A percentile compares a stretch with the other conserved stretches of the same genome.
These are phyloP conservation scores for Cyclotella sp. DNA, from an alignment of 108 stramenopile species.

Conservation along the genomic window DNA sequence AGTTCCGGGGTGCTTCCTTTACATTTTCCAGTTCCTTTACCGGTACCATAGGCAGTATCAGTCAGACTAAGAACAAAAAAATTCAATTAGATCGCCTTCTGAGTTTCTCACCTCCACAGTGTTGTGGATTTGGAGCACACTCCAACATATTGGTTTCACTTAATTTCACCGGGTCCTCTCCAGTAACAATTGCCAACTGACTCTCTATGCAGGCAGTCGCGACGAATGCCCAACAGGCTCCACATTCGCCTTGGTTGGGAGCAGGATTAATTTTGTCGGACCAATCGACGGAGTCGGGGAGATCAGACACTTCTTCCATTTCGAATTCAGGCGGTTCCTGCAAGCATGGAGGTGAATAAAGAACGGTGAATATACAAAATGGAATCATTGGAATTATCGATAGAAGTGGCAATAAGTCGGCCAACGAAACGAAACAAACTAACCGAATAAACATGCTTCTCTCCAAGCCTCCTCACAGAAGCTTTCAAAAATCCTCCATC, in stretches of 20 bases:
- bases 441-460: slow-evolving; percentile 24
- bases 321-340: slow-evolving; percentile 46
- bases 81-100: background rate
- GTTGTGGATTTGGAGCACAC: slow-evolving; percentile 77
- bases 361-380: background rate
- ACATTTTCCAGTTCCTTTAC: slow-evolving; percentile 17
- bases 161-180: slow-evolving; percentile 56
- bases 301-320: slow-evolving; percentile 52
- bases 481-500: slow-evolving; percentile 14
- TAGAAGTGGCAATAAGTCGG: background rate
- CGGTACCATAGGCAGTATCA: background rate
- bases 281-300: slow-evolving; percentile 89
- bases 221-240: slow-evolving; percentile 90
- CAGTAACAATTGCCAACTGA: slow-evolving; percentile 80
- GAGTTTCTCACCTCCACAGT: slow-evolving; percentile 85
- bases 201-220: slow-evolving; percentile 75
- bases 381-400: background rate
- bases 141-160: slow-evolving; percentile 78
- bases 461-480: slow-evolving; percentile 28
- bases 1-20: slow-evolving; percentile 7
- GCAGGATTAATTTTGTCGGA: slow-evolving; percentile 67
- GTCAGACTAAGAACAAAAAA: background rate
- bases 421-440: slow-evolving; percentile 1
- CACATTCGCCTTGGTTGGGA: slow-evolving; percentile 87
- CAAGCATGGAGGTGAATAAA: background rate